These are phyloP conservation scores for Triadica sebifera DNA, from an alignment of 345 rosid genomes.

Conservation along the genomic window DNA sequence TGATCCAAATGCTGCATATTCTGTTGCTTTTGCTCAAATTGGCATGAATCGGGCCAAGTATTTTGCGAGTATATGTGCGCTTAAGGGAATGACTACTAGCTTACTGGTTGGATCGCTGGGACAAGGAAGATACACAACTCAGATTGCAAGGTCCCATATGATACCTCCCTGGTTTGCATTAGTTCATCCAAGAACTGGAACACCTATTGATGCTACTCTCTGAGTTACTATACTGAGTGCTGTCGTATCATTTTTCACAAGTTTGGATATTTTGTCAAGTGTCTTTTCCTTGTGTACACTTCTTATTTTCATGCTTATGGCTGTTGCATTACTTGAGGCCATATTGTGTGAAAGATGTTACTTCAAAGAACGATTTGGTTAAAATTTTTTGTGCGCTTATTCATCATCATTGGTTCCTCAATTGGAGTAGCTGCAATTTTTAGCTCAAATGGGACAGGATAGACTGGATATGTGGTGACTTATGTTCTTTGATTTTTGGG, in stretches of 20 bases:
- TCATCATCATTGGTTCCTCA: slow-evolving; percentile 54
- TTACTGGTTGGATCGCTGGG: slow-evolving; percentile 84
- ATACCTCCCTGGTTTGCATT: slow-evolving; percentile 90
- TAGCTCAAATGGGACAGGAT: slow-evolving; percentile 43
- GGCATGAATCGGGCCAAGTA: slow-evolving; percentile 97
- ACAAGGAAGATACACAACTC: slow-evolving; percentile 91
- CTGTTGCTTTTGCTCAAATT: slow-evolving; percentile 71
- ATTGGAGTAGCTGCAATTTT: slow-evolving; percentile 54
- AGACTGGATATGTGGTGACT: slow-evolving; percentile 54
- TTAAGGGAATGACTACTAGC: slow-evolving; percentile 91
- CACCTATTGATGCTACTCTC: slow-evolving; percentile 83
- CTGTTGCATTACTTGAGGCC: slow-evolving; percentile 76
- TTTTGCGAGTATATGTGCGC: slow-evolving; percentile 77
- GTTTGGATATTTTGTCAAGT: slow-evolving; percentile 73
- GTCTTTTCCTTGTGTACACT: slow-evolving; percentile 76
- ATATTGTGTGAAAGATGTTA: slow-evolving; percentile 58
- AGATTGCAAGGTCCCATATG: slow-evolving; percentile 95
- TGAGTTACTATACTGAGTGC: slow-evolving; percentile 60
- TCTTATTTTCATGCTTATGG: slow-evolving; percentile 84
- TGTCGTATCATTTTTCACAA: slow-evolving; percentile 64
- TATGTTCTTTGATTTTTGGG: slow-evolving; percentile 57
- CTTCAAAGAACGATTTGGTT: slow-evolving; percentile 41
- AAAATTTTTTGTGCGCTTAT: slow-evolving; percentile 51
- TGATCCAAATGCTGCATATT: slow-evolving; percentile 71
- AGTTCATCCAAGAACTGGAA: slow-evolving; percentile 86